Evolutionary conservation across 495 filamentous ascomycete genomes (phyloP), one percentile per base, ranked within the genome.

Genomic region (Aspergillus incahuasiensis): DNA sequence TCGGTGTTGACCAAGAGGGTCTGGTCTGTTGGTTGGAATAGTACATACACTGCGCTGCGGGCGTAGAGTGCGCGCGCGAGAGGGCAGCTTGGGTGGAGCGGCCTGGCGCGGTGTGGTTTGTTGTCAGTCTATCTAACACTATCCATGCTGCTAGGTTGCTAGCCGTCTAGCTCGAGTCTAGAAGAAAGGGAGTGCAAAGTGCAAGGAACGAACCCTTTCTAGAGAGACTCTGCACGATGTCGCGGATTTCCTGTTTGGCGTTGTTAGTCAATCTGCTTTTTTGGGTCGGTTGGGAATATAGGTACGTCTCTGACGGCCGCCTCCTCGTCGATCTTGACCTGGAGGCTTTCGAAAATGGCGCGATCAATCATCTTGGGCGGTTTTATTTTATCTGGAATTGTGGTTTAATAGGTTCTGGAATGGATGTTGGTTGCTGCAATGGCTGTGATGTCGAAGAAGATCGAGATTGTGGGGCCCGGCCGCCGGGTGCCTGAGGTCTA

Each of bases 291-390:
- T 40, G n/a, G 2, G 16, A 6, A 63, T 74, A 64, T 67, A n/a
- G n/a, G n/a, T 28, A 87, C 85, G 66, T 97, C 92, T 60, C 89
- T 85, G 45, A 94, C 80, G 40, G 77, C 74, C 16, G 80, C 76
- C 70, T 98, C 94, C 65, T 92, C 86, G 63, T 98, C 95, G 61
- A 96, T 89, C 65, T 91, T 91, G 42, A 82, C 73, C 69, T 96
- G 92, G 53, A 98, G 86, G 63, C 86, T 78, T 58, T 91, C 85
- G 69, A 97, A 97, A 63, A 97, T 91, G 25, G 74, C 79, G 43
- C 88, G 85, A 70, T 95, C 85, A 45, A 96, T 86, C 74, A 78
- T 78, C 57, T 65, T 73, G 60, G n/a, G n/a, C n/a, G n/a, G n/a
- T n/a, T n/a, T n/a, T n/a, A n/a, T n/a, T n/a, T n/a, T n/a, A n/a